Conservation (phyloP, 768 basidiomycete genomes). For the Hirschioporus abietinus region DNA sequence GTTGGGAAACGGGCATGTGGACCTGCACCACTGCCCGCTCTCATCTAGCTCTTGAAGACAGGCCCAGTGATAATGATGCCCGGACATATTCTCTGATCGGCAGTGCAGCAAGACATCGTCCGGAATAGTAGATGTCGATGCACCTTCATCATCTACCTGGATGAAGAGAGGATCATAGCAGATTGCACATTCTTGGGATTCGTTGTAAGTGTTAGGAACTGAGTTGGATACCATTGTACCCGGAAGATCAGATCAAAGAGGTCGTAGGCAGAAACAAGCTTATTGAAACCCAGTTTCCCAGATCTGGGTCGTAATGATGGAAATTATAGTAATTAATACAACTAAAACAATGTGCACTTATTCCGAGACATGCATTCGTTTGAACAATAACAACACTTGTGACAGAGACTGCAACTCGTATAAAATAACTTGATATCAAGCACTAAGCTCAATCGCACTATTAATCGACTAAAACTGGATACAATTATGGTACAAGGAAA, state of each 20-base stretch:
- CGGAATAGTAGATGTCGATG: not conserved
- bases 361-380: not conserved
- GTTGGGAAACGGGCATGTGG: not conserved
- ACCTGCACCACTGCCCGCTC: not conserved
- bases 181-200: not conserved
- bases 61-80: constrained; percentile 1
- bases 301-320: too few species aligned
- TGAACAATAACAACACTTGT: too few species aligned
- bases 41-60: constrained; percentile 3
- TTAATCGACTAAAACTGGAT: not conserved
- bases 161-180: not conserved
- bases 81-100: not conserved
- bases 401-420: not conserved
- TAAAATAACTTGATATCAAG: not conserved
- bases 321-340: too few species aligned
- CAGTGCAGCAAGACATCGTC: not conserved
- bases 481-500: not conserved
- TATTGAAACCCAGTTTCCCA: too few species aligned
- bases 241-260: too few species aligned
- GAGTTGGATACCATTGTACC: not conserved
- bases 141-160: not conserved
- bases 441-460: not conserved
- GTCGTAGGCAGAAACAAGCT: too few species aligned
- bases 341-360: too few species aligned
- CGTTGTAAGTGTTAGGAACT: not conserved